Evolutionary conservation across 176 grass and related monocot species (phyloP).

Genomic region (Triticum aestivum): IWGSC_CS_RefSeq_v2.1 NC_057807.1:659675344-659675843

Average conservation of each 20-base stretch:
- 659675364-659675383: too few species aligned
- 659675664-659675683: neutral
- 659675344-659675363: too few species aligned
- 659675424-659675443: too few species aligned
- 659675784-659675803: neutral
- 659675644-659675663: neutral
- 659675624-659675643: too few species aligned
- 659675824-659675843: neutral
- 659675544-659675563: neutral
- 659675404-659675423: too few species aligned
- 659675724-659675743: neutral
- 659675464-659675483: too few species aligned
- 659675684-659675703: neutral
- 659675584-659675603: neutral
- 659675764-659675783: neutral
- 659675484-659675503: neutral
- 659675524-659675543: neutral
- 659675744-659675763: neutral
- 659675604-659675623: neutral
- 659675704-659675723: neutral
- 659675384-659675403: too few species aligned
- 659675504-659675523: too few species aligned
- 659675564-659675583: neutral
- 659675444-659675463: too few species aligned
- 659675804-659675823: neutral